Evolutionary conservation across 139 green algal species (phyloP).

Genomic region (Raphidocelis subcapitata): DNA sequence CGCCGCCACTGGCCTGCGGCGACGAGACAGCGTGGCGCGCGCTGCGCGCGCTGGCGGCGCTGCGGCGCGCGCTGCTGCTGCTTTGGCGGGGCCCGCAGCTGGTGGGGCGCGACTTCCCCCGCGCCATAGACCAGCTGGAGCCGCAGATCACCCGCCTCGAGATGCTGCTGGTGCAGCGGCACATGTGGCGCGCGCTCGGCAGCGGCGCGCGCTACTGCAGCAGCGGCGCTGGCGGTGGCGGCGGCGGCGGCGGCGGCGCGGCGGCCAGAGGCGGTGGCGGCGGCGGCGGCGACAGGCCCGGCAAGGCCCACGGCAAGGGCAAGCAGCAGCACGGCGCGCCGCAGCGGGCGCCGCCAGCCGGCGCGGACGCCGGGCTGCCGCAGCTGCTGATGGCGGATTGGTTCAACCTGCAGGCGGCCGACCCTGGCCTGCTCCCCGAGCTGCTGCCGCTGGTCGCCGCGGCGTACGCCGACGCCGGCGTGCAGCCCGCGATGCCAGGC

Average conservation of each 20-base stretch:
- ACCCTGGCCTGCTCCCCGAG: slow-evolving; percentile 1
- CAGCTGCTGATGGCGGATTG: slow-evolving; percentile 20
- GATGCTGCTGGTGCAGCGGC: slow-evolving; percentile 22
- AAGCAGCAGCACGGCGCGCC: slow-evolving; percentile 4
- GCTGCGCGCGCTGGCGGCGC: background rate
- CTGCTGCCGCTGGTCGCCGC: slow-evolving; percentile 8
- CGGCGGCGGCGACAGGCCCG: background rate
- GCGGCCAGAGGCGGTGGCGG: background rate
- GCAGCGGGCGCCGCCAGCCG: background rate
- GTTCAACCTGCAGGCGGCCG: slow-evolving; percentile 1
- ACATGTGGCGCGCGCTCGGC: slow-evolving; percentile 11
- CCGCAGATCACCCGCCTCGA: slow-evolving; percentile 1
- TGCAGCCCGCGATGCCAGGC: background rate
- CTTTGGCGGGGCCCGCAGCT: slow-evolving; percentile 1
- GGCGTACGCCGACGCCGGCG: slow-evolving; percentile 5
- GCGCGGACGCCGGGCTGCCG: background rate
- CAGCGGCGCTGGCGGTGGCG: background rate
- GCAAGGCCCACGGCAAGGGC: background rate
- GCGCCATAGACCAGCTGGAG: background rate
- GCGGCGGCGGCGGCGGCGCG: background rate
- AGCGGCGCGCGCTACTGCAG: background rate
- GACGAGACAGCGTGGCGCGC: background rate
- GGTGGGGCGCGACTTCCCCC: background rate
- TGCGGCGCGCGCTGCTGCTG: slow-evolving; percentile 1
- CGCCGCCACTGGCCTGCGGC: background rate